Base-by-base conservation (phyloP, 306 rosid genomes). In the Inga oerstediana region DNA sequence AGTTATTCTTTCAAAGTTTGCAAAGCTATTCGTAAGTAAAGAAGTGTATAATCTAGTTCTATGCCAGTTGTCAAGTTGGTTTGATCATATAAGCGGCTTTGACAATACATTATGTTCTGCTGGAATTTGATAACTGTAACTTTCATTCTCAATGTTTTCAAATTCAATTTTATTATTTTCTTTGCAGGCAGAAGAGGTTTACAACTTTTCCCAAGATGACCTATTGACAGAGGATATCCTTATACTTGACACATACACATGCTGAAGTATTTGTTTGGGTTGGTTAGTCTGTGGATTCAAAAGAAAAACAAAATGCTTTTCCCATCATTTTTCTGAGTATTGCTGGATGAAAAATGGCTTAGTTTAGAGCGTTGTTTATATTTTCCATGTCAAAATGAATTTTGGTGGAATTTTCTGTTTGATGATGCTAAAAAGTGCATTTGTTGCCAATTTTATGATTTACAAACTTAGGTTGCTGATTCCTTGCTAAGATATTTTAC, bases 191-290 rank as follows among this genome's bases (percentile, higher is more conserved):
- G 98, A 97, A 82, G 99, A 97, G 86, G 82, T 97, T 80, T 85
- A 87, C 93, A 94, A 92, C 91, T 97, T 97, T 49, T 88, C 91
- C 78, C 99, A 97, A 82, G 99, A 97, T 87, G 99, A 97, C 91
- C 86, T 94, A 83, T 81, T 97, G 86, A 90, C 98, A 3, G 98
- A 97, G 88, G 99, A 97, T 88, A 88, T 92, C 80, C 90, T 97
- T 84, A 87, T 97, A 76, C 98, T 97, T 56, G 97, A 97, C 85
- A 94, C 99, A 0, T n/a, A n/a, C n/a, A n/a, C 98, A 94, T 80
- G 98, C 94, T 20, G 99, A 97, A 92, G 97, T 97, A 79, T 91
- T 97, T 87, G 86, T 97, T 81, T 97, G 99, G 99, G 88, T 97
- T 85, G 99, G 98, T 69, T 97, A 94, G 65, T 91, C 83, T 65